Base-by-base conservation (phyloP, 2,329 filamentous ascomycete species). In the Hypoxylon sp. region DNA sequence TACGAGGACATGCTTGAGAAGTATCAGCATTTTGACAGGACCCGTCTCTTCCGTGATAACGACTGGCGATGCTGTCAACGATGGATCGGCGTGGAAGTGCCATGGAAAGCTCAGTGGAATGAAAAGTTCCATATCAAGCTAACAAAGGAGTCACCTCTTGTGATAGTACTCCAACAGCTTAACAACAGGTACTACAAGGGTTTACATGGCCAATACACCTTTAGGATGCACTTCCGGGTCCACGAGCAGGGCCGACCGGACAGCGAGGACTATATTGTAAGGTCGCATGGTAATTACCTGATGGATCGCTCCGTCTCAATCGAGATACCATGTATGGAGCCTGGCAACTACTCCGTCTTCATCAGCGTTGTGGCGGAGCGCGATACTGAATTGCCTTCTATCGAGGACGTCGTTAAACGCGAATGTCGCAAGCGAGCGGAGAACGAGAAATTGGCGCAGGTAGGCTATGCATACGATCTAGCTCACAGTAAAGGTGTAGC, bases 1-100 rank as follows among this genome's bases (percentile, higher is more conserved):
- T 86, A 84, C 61, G 75, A 81, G 40, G 83, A 87, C 60, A 73
- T 87, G 42, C 75, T 87, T 8, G 77, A 79, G 56, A 86, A 86
- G 61, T 87, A 82, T 62, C 78, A 79, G 37, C 77, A 79, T 57
- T 80, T 87, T 43, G 82, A 87, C 62, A 76, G 83, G 9, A 87
- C 84, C 0, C 75, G 83, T 1, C 77, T 87, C 12, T 87, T 87
- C 67, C 73, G 78, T 17, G 79, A 83, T 13, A 67, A 72, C 1
- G 76, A 81, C 52, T 87, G 83, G 84, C 75, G 77, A 31, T 76
- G 79, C 40, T 79, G 77, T 11, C 78, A 82, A 44, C 77, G 78
- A 50, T 87, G 82, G 83, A 81, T 84, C 36, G 81, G 80, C 1
- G 76, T 85, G 7, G 77, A 82, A 21, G 83, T 86, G 1, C 79